phyloP scores from a whole-genome alignment of 495 filamentous ascomycete species.

The Penicillium manginii region DNA sequence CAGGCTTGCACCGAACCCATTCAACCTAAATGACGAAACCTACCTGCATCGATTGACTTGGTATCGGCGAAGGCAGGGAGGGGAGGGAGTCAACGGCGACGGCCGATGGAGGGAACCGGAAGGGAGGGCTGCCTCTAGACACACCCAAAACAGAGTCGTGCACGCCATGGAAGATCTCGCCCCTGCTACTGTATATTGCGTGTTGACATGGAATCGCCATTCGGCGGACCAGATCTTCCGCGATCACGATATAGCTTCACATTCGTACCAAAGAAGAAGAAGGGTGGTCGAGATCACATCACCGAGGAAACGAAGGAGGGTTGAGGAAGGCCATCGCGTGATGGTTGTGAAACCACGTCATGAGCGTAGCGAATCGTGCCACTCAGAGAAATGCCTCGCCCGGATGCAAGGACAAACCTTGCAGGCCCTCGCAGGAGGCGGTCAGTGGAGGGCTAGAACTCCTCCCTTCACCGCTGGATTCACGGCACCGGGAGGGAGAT shows the following conservation, averaged over 20 bases:
- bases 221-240: not conserved
- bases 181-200: constrained; percentile 16
- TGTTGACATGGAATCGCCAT: constrained; percentile 10
- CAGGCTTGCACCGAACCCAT: constrained; percentile 5
- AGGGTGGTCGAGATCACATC: not conserved
- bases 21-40: constrained; percentile 13
- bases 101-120: constrained; percentile 16
- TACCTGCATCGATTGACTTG: constrained; percentile 9
- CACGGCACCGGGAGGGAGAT: constrained; percentile 4
- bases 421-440: constrained; percentile 38
- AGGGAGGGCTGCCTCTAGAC: not conserved
- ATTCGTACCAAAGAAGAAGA: constrained; percentile 2
- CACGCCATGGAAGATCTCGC: constrained; percentile 6
- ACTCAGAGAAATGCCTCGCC: constrained; percentile 15
- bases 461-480: constrained; percentile 30
- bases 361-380: constrained; percentile 11
- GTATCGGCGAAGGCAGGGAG: constrained; percentile 1
- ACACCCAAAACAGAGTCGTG: constrained; percentile 21
- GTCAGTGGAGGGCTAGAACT: constrained; percentile 29
- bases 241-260: constrained; percentile 3
- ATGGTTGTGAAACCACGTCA: constrained; percentile 24
- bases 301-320: not conserved
- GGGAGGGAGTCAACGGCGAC: constrained; percentile 13
- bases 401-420: constrained; percentile 41
- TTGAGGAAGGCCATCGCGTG: constrained; percentile 13